Evolutionary conservation across 805 yeast genomes (phyloP).

Genomic region (Candida ponderosae): DNA sequence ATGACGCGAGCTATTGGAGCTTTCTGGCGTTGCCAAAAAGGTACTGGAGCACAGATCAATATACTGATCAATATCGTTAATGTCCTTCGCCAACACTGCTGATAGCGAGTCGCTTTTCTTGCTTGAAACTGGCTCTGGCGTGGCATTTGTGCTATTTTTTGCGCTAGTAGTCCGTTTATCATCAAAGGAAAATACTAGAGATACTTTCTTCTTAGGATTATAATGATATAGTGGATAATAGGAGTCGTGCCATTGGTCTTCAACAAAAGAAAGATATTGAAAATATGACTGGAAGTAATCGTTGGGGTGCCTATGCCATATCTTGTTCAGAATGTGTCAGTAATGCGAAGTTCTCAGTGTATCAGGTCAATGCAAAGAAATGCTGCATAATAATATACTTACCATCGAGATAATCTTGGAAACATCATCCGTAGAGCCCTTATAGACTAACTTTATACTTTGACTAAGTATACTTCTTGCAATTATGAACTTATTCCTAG

Average conservation of each 20-base stretch:
- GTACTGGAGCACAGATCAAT: not conserved
- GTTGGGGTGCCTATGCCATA: constrained; percentile 4
- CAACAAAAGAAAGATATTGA: constrained; percentile 8
- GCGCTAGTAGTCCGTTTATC: too few relatives aligned
- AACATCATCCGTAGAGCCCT: constrained; percentile 3
- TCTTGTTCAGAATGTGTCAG: too few relatives aligned
- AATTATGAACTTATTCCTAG: constrained; percentile 15
- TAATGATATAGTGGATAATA: constrained; percentile 9
- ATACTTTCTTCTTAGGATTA: constrained; percentile 4
- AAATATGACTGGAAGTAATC: constrained; percentile 4
- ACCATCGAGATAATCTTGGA: constrained; percentile 10
- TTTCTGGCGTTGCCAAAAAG: too few relatives aligned
- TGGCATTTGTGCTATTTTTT: too few relatives aligned
- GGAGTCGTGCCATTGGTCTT: constrained; percentile 11
- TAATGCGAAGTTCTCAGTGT: too few relatives aligned
- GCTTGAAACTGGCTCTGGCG: too few relatives aligned
- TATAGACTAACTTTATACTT: constrained; percentile 1
- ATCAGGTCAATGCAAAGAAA: too few relatives aligned
- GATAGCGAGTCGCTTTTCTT: too few relatives aligned
- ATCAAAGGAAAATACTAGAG: too few relatives aligned
- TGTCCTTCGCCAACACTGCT: not conserved
- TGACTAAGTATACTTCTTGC: constrained; percentile 10
- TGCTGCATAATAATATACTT: constrained; percentile 1
- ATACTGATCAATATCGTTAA: not conserved
- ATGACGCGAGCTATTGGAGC: not conserved